Conservation (phyloP, 805 yeast genomes). For the Cephaloascus fragrans region DNA sequence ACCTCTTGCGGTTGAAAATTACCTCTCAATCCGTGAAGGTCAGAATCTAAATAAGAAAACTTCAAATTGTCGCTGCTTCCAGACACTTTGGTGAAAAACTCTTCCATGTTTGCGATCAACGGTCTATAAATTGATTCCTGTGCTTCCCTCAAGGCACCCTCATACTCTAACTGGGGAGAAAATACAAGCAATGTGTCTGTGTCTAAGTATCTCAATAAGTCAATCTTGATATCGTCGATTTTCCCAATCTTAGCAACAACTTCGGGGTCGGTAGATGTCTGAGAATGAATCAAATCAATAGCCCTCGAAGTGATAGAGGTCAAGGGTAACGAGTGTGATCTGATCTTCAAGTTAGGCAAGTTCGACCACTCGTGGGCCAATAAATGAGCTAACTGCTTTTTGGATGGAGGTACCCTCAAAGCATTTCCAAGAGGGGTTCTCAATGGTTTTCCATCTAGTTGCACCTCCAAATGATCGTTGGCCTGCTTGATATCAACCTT, state of each 20-base stretch:
- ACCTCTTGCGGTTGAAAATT: slow-evolving; percentile 59
- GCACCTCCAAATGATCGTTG: slow-evolving; percentile 35
- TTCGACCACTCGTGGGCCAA: slow-evolving; percentile 84
- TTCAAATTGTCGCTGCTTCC: slow-evolving; percentile 21
- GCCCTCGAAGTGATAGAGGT: slow-evolving; percentile 85
- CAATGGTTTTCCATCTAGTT: slow-evolving; percentile 66
- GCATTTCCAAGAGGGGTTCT: slow-evolving; percentile 78
- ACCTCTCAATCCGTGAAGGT: slow-evolving; percentile 71
- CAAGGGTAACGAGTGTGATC: slow-evolving; percentile 73
- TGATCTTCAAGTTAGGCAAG: slow-evolving; percentile 53
- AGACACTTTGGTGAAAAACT: slow-evolving; percentile 36
- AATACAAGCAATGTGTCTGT: slow-evolving; percentile 89
- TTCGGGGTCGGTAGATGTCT: slow-evolving; percentile 30
- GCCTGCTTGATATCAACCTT: slow-evolving; percentile 39
- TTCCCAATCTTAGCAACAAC: slow-evolving; percentile 53
- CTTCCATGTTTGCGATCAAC: slow-evolving; percentile 57
- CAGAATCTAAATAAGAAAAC: slow-evolving; percentile 66
- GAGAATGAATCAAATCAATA: slow-evolving; percentile 53
- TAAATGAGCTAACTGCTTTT: slow-evolving; percentile 58
- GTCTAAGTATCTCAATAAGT: slow-evolving; percentile 74
- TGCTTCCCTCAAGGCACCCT: slow-evolving; percentile 69
- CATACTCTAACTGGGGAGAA: slow-evolving; percentile 72
- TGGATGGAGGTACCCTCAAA: slow-evolving; percentile 50
- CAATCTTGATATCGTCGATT: slow-evolving; percentile 43
- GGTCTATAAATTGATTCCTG: slow-evolving; percentile 77